Base-by-base conservation (phyloP, 2,329 filamentous ascomycete species). In the Xylaria sp. region DNA sequence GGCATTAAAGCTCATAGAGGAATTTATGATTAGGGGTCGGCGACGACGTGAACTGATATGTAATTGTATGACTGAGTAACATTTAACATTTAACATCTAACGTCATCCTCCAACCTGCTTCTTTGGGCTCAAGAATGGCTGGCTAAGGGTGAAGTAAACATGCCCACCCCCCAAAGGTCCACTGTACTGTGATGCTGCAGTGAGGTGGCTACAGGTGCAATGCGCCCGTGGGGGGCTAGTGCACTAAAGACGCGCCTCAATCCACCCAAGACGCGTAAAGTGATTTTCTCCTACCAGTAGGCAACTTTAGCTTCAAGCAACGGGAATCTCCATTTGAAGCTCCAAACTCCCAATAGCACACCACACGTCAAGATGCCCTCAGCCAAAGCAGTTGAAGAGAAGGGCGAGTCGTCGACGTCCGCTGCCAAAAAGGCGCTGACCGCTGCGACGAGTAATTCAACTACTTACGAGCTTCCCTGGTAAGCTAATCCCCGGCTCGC, bases 391-490 rank as follows among this genome's bases (percentile, higher is more conserved):
- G 63, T 70, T 25, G 85, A 86, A 76, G 83, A 87, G 73, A 82
- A 76, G 72, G 89, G 89, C 79, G 89, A 91, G 75, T 90, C 89
- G 4, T 90, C 89, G 18, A 88, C 82, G 5, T 83, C 88, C 50
- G 88, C 86, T 25, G 83, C 85, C 55, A 91, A 89, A 76, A 87
- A 87, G 74, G 85, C 84, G 1, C 76, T 89, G 52, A 84, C 84
- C 23, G 79, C 84, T 5, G 83, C 83, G 28, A 79, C 86, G 3
- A 88, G 85, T 73, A 86, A 84, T 57, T 81, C 82, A 23, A 72
- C 84, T 10, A 88, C 84, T 73, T 94, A 94, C 75, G 93, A 96
- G 80, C 84, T 96, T 66, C 93, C 93, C 82, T 96, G 92, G 92
- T 94, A 84, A 68, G 80, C 74, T 41, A 32, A n/a, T 54, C 44